Conservation (phyloP, 1,284 basidiomycete species). For the Ustanciosporium gigantosporum region DNA sequence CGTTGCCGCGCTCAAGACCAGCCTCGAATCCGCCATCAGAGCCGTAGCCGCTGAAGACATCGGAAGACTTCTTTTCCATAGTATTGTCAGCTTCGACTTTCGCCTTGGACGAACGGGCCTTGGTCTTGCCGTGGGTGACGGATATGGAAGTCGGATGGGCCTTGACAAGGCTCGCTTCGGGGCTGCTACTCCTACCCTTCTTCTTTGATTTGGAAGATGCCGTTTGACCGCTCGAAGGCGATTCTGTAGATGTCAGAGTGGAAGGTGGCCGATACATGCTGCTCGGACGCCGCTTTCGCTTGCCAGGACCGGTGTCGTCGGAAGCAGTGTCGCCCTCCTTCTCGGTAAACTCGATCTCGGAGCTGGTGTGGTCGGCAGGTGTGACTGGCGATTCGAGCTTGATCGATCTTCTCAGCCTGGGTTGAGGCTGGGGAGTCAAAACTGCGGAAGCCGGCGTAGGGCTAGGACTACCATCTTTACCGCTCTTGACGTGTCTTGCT, state of each 20-base stretch:
- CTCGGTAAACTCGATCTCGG: not conserved
- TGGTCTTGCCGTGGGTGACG: constrained; percentile 12
- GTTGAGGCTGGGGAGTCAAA: not conserved
- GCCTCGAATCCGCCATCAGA: not conserved
- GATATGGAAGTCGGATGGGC: constrained; percentile 3
- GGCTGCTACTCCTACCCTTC: constrained; percentile 31
- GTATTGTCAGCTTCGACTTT: constrained; percentile 2
- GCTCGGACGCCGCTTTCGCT: constrained; percentile 48
- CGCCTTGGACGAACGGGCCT: constrained; percentile 15
- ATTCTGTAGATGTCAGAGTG: constrained; percentile 39
- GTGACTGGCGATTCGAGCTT: not conserved
- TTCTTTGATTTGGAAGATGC: constrained; percentile 22
- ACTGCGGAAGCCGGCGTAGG: not conserved
- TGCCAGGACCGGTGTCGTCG: constrained; percentile 31
- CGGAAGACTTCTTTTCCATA: not conserved
- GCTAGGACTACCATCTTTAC: not conserved
- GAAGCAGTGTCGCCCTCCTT: constrained; percentile 3
- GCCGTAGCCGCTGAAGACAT: not conserved
- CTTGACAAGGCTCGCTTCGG: constrained; percentile 9
- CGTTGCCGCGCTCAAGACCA: constrained; percentile 1
- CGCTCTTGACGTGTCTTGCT: constrained; percentile 16
- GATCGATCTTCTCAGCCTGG: not conserved
- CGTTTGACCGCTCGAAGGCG: constrained; percentile 7
- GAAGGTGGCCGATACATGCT: constrained; percentile 50
- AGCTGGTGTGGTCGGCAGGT: not conserved